phyloP scores from a whole-genome alignment of 139 green algal species.

The Edaphochlamys debaryana region DNA sequence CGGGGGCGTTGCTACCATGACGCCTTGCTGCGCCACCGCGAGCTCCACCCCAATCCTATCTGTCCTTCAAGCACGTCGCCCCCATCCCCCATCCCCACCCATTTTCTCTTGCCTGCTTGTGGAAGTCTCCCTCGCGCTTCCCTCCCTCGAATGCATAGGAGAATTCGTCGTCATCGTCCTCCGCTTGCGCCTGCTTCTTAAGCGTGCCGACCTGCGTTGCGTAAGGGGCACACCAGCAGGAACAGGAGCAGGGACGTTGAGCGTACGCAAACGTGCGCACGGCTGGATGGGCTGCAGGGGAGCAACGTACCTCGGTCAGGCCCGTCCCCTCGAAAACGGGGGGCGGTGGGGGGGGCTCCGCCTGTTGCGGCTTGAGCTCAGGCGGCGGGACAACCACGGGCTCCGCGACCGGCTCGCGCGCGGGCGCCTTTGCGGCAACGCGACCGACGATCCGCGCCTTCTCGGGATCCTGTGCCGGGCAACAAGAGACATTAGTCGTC shows the following conservation, averaged over 20 bases:
- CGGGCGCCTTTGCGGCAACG: no score
- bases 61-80: no score
- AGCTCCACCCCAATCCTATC: no score
- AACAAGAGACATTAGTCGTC: no score
- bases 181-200: not conserved
- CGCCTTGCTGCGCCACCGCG: no score
- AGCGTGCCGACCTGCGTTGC: constrained; percentile 40
- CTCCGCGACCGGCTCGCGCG: no score
- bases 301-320: constrained; percentile 11
- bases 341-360: not conserved
- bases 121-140: constrained; percentile 36
- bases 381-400: no score
- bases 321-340: constrained; percentile 29
- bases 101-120: constrained; percentile 60
- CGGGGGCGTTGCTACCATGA: no score
- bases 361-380: no score
- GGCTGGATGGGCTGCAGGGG: not conserved
- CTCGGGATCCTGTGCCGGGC: constrained; percentile 23
- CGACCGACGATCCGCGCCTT: constrained; percentile 17
- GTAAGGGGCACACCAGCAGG: not conserved
- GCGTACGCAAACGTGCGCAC: not conserved
- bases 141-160: constrained; percentile 49
- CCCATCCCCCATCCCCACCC: no score
- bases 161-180: constrained; percentile 50
- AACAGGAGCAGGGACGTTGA: not conserved